These are phyloP conservation scores for Salix udensis DNA, from an alignment of 345 rosid genomes.

Conservation along the genomic window DNA sequence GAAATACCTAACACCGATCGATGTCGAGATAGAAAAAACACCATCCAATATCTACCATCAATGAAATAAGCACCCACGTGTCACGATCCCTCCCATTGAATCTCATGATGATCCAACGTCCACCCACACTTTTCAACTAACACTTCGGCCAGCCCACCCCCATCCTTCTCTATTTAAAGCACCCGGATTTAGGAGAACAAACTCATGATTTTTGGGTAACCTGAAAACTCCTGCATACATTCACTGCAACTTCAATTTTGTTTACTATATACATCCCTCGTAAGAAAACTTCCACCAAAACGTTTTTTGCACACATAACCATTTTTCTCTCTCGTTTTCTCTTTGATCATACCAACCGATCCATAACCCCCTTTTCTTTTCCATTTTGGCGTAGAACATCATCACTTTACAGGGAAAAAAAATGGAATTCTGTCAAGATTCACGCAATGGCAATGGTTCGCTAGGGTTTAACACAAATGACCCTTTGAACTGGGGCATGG, in stretches of 20 bases:
- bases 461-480: slow-evolving; percentile 19
- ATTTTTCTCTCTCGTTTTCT: not conserved
- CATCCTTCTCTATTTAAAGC: slow-evolving; percentile 25
- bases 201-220: slow-evolving; percentile 24
- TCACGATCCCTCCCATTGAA: slow-evolving; percentile 7
- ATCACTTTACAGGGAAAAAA: not conserved
- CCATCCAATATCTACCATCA: too few relatives aligned
- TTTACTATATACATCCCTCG: not conserved
- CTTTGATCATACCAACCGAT: not conserved
- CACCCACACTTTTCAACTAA: slow-evolving; percentile 30
- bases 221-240: slow-evolving; percentile 13
- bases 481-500: slow-evolving; percentile 66
- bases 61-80: not conserved
- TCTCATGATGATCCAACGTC: slow-evolving; percentile 28
- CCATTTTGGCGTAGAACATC: not conserved
- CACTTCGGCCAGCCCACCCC: slow-evolving; percentile 35
- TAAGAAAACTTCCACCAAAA: not conserved
- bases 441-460: not conserved
- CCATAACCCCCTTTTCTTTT: not conserved
- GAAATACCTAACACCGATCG: too few relatives aligned
- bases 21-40: too few relatives aligned
- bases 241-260: too few relatives aligned
- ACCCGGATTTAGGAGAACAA: not conserved
- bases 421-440: slow-evolving; percentile 6
- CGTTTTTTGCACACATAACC: too few relatives aligned